Conservation (phyloP, 495 filamentous ascomycete genomes). For the Xylaria castorea region DNA sequence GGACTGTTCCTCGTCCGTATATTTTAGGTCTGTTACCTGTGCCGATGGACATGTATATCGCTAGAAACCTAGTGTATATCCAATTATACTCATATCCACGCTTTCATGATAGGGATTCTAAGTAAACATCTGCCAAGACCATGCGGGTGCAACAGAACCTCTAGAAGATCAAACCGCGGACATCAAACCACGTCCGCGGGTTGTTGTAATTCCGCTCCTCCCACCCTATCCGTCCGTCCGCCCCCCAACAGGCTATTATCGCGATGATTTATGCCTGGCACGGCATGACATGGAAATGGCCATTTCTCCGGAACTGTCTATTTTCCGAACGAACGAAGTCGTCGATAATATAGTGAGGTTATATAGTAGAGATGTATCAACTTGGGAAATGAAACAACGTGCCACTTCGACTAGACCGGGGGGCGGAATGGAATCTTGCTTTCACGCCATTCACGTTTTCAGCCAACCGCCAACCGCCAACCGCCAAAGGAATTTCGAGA, state of each 20-base stretch:
- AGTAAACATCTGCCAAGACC: background rate
- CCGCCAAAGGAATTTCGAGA: background rate
- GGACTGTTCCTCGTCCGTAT: too few species aligned
- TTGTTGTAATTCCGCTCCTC: background rate
- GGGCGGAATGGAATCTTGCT: background rate
- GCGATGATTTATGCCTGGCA: conserved; percentile 13
- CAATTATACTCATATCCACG: background rate
- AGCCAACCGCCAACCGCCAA: too few species aligned
- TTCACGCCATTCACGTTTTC: too few species aligned
- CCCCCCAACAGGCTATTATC: conserved; percentile 20
- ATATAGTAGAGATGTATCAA: background rate
- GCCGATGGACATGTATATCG: background rate
- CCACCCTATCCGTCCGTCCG: background rate
- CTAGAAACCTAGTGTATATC: background rate
- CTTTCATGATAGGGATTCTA: background rate
- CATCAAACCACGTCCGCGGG: background rate
- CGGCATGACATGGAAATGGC: conserved; percentile 3
- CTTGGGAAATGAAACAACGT: background rate
- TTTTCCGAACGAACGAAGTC: background rate
- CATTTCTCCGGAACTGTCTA: background rate
- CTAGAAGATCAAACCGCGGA: background rate
- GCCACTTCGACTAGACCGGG: background rate
- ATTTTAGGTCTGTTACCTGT: too few species aligned
- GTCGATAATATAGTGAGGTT: background rate
- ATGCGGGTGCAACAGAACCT: background rate